These are phyloP conservation scores for Boletus hoseneyae DNA, from an alignment of 1,284 basidiomycete genomes.

Conservation along the genomic window DNA sequence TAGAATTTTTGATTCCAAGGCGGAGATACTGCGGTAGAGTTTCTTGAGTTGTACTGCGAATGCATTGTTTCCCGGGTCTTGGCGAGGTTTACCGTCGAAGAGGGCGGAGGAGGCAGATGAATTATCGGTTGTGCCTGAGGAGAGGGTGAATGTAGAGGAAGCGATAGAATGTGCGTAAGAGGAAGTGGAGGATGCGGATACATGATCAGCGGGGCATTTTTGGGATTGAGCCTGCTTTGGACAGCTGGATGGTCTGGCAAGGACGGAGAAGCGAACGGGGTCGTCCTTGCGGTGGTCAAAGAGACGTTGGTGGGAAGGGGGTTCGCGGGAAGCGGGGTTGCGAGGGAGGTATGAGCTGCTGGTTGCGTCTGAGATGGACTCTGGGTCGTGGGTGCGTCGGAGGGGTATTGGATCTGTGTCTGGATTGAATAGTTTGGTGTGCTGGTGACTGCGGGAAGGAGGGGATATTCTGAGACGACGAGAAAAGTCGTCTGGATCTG, in stretches of 20 bases:
- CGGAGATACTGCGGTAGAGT: slow-evolving; percentile 73
- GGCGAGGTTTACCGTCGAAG: slow-evolving; percentile 51
- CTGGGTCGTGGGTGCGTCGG: slow-evolving; percentile 59
- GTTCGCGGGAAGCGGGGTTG: slow-evolving; percentile 34
- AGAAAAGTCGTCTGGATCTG: slow-evolving; percentile 67
- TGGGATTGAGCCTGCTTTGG: slow-evolving; percentile 46
- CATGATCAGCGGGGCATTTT: slow-evolving; percentile 62
- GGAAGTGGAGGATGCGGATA: slow-evolving; percentile 73
- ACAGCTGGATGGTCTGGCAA: slow-evolving; percentile 46
- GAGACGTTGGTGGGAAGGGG: slow-evolving; percentile 51
- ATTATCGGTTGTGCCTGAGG: slow-evolving; percentile 66
- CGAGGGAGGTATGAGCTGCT: slow-evolving; percentile 51
- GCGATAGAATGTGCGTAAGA: slow-evolving; percentile 71
- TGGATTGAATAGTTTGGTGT: slow-evolving; percentile 65
- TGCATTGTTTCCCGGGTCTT: slow-evolving; percentile 59
- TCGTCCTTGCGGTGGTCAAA: slow-evolving; percentile 86
- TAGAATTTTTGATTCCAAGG: slow-evolving; percentile 70
- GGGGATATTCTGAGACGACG: slow-evolving; percentile 64
- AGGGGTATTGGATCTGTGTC: slow-evolving; percentile 63
- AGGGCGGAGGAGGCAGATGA: slow-evolving; percentile 67
- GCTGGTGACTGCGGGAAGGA: slow-evolving; percentile 36
- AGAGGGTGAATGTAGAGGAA: slow-evolving; percentile 73
- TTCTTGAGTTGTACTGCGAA: slow-evolving; percentile 77
- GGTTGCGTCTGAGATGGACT: slow-evolving; percentile 53
- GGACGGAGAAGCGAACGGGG: slow-evolving; percentile 72